Conservation (phyloP, 129 eudicot species). For the Cynara cardunculus region DNA sequence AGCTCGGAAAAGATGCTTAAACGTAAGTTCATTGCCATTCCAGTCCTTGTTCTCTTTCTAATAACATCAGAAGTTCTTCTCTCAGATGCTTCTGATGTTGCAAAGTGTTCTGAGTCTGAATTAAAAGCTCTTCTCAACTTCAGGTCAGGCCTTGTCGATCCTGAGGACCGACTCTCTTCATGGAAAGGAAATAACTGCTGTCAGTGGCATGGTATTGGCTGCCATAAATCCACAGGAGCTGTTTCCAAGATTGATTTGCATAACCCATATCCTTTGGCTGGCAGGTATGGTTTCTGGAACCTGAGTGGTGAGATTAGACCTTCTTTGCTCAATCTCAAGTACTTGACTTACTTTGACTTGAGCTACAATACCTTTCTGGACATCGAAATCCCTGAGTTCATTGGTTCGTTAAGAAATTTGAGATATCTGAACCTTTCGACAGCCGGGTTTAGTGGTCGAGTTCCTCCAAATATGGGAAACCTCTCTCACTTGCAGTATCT, state of each 20-base stretch:
- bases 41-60: background rate
- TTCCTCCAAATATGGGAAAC: constrained; percentile 39
- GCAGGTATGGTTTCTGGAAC: constrained; percentile 43
- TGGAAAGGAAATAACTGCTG: constrained; percentile 47
- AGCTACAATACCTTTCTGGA: constrained; percentile 39
- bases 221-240: constrained; percentile 25
- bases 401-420: constrained; percentile 38
- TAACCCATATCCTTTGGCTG: constrained; percentile 11
- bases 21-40: background rate
- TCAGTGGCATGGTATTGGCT: constrained; percentile 35
- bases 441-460: constrained; percentile 38
- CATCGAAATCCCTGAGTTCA: constrained; percentile 36
- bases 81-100: constrained; percentile 1
- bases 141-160: constrained; percentile 36
- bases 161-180: constrained; percentile 35
- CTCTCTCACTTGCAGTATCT: constrained; percentile 43
- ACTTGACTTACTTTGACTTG: constrained; percentile 39
- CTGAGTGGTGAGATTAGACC: constrained; percentile 52
- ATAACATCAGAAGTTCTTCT: background rate
- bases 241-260: constrained; percentile 31
- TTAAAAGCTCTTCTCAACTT: constrained; percentile 32
- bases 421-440: constrained; percentile 41
- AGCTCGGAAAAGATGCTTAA: background rate
- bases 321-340: constrained; percentile 32
- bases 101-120: constrained; percentile 25